These are phyloP conservation scores for Grigorovia yakushimaensis DNA, from an alignment of 805 yeast species.

Conservation along the genomic window DNA sequence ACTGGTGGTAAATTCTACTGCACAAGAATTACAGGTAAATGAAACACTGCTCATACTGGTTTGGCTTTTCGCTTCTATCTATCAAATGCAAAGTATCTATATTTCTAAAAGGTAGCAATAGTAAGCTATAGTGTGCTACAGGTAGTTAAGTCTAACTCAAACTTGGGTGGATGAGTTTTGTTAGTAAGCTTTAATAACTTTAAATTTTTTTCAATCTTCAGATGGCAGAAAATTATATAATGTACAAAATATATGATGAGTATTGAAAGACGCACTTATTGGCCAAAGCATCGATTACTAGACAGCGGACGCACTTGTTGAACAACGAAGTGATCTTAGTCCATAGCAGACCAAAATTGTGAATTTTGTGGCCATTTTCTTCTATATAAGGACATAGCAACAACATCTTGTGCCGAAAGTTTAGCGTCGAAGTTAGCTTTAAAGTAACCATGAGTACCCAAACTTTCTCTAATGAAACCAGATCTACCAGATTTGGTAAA, in stretches of 20 bases:
- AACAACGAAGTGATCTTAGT: no score
- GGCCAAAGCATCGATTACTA: no score
- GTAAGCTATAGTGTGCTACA: background rate
- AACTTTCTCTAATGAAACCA: slow-evolving; percentile 87
- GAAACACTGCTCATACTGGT: slow-evolving; percentile 15
- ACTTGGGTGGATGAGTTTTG: no score
- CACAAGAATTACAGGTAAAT: slow-evolving; percentile 85
- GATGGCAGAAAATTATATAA: background rate
- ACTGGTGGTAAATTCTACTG: slow-evolving; percentile 68
- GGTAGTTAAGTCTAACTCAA: no score
- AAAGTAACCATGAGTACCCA: slow-evolving; percentile 98
- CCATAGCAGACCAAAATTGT: slow-evolving; percentile 20
- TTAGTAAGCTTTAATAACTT: background rate
- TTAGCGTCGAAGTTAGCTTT: slow-evolving; percentile 92
- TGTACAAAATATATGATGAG: no score
- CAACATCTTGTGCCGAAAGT: slow-evolving; percentile 81
- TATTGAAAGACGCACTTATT: no score
- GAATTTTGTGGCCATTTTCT: slow-evolving; percentile 78
- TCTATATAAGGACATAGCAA: slow-evolving; percentile 89
- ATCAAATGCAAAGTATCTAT: background rate
- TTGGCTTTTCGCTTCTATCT: no score
- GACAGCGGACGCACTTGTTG: no score
- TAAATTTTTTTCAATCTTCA: background rate
- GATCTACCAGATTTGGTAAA: slow-evolving; percentile 89
- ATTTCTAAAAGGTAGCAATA: background rate